phyloP scores from a whole-genome alignment of 352 stramenopile genomes.

The Pilasporangium apinafurcum region DNA sequence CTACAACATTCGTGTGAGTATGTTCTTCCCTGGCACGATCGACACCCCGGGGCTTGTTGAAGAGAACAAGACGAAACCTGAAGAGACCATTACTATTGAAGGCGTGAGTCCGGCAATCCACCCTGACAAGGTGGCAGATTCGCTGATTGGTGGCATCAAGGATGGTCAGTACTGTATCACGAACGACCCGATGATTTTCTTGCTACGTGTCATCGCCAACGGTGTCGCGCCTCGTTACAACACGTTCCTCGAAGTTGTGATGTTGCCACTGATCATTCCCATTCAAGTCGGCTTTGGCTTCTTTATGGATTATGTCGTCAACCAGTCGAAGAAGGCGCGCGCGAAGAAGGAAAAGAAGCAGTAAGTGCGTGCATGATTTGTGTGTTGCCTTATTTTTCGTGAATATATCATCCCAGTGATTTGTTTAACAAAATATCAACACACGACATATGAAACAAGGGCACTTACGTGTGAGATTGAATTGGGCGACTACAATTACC shows the following conservation, averaged over 20 bases:
- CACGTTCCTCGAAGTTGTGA: conserved; percentile 58
- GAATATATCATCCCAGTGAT: no score
- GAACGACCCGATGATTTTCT: conserved; percentile 71
- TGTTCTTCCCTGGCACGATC: conserved; percentile 83
- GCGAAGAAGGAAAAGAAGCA: conserved; percentile 60
- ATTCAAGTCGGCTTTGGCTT: conserved; percentile 72
- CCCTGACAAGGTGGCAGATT: conserved; percentile 59
- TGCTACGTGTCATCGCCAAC: conserved; percentile 68
- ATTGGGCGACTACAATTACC: no score
- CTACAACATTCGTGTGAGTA: conserved; percentile 62
- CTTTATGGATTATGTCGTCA: conserved; percentile 80
- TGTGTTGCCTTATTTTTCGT: background rate
- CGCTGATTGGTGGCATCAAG: conserved; percentile 53
- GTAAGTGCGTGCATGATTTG: conserved; percentile 7
- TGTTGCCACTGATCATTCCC: conserved; percentile 51
- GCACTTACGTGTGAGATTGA: background rate
- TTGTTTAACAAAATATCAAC: no score
- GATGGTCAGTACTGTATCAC: conserved; percentile 76
- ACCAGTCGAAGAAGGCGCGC: conserved; percentile 36
- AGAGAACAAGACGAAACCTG: conserved; percentile 71
- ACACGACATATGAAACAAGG: background rate
- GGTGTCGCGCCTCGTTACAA: conserved; percentile 69
- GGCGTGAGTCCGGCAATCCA: conserved; percentile 36
- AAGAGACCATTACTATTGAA: conserved; percentile 72
- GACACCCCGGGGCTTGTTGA: conserved; percentile 69